Conservation (phyloP, 371 early-diverging fungal species). For the Gilbertella persicaria region DNA sequence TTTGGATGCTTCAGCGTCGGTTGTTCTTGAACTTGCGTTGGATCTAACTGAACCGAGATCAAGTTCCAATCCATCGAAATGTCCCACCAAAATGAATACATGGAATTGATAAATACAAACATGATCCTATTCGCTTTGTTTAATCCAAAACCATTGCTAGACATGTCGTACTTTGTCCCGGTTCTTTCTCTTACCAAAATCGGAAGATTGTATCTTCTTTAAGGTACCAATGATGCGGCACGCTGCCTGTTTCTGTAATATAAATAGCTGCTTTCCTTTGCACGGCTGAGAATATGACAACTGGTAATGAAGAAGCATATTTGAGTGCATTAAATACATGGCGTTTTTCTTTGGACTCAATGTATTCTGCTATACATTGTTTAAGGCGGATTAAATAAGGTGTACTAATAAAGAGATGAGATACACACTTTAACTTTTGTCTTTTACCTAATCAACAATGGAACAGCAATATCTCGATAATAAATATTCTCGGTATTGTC, state of each 20-base stretch:
- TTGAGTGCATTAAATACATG: conserved; percentile 88
- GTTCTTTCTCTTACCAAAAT: conserved; percentile 36
- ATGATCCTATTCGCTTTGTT: conserved; percentile 59
- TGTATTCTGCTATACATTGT: conserved; percentile 80
- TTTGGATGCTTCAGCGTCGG: background rate
- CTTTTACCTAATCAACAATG: conserved; percentile 62
- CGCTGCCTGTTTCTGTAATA: too few species aligned
- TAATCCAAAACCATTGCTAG: background rate
- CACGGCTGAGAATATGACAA: conserved; percentile 74
- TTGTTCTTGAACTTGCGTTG: conserved; percentile 13
- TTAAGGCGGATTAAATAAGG: conserved; percentile 87
- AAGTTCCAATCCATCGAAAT: conserved; percentile 90
- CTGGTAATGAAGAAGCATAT: conserved; percentile 85
- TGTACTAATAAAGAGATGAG: conserved; percentile 42
- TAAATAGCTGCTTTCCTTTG: conserved; percentile 57
- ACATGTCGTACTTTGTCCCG: background rate
- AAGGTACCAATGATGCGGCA: conserved; percentile 45
- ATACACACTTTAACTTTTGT: background rate
- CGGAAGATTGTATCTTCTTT: conserved; percentile 40
- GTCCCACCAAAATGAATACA: conserved; percentile 96
- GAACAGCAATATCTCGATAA: conserved; percentile 54
- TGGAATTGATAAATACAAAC: conserved; percentile 80
- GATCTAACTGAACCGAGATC: conserved; percentile 32
- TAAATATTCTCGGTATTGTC: conserved; percentile 39
- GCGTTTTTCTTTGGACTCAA: conserved; percentile 58